phyloP scores from a whole-genome alignment of 805 yeast species.

The Zygoascus tannicola region DNA sequence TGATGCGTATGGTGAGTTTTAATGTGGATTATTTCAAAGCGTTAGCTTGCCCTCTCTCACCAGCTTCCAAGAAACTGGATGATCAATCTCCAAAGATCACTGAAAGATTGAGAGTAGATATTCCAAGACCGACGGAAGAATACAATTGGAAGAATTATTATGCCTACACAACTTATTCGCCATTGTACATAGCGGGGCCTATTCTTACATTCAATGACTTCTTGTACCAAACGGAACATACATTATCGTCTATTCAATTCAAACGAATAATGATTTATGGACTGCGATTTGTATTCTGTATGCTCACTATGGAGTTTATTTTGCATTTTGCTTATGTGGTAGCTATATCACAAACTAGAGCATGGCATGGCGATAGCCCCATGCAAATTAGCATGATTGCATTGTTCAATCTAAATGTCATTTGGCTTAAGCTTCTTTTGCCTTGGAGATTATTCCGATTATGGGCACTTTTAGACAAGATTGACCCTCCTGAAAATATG shows the following conservation, averaged over 20 bases:
- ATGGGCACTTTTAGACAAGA: slow-evolving; percentile 87
- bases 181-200: slow-evolving; percentile 93
- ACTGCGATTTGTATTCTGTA: slow-evolving; percentile 57
- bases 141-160: slow-evolving; percentile 60
- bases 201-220: slow-evolving; percentile 88
- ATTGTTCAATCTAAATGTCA: slow-evolving; percentile 74
- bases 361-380: slow-evolving; percentile 85
- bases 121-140: slow-evolving; percentile 47
- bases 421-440: slow-evolving; percentile 84
- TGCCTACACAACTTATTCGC: slow-evolving; percentile 75
- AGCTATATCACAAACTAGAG: slow-evolving; percentile 80
- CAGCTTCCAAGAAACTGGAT: slow-evolving; percentile 7
- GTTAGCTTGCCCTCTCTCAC: slow-evolving; percentile 3
- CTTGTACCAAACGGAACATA: slow-evolving; percentile 49
- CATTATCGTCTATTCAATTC: slow-evolving; percentile 49
- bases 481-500: slow-evolving; percentile 98
- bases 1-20: slow-evolving; percentile 75
- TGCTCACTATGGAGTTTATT: slow-evolving; percentile 80
- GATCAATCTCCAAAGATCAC: slow-evolving; percentile 22
- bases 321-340: slow-evolving; percentile 87
- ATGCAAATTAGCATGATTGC: slow-evolving; percentile 95
- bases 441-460: slow-evolving; percentile 95
- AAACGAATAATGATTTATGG: slow-evolving; percentile 54
- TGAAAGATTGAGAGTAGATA: slow-evolving; percentile 54
- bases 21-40: slow-evolving; percentile 54